Evolutionary conservation across 75 land plant genomes (phyloP).

Genomic region (Gnetum montanum): DNA sequence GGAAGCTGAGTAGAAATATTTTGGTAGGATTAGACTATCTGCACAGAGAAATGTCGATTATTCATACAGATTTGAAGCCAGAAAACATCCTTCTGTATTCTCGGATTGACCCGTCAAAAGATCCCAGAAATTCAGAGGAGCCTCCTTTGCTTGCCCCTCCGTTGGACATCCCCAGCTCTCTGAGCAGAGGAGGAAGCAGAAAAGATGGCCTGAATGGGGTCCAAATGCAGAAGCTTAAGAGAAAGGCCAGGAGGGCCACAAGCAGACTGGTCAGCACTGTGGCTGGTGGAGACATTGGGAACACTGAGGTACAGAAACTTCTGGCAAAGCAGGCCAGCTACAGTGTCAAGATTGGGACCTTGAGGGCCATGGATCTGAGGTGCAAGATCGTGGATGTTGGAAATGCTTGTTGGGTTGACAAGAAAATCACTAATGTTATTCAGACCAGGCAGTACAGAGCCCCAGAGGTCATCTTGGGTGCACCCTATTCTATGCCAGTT

Average conservation of each 20-base stretch:
- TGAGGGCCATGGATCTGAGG: slow-evolving; percentile 66
- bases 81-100: slow-evolving; percentile 74
- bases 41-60: slow-evolving; percentile 67
- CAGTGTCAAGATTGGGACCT: slow-evolving; percentile 10
- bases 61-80: slow-evolving; percentile 86
- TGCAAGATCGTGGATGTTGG: slow-evolving; percentile 96
- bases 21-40: slow-evolving; percentile 73
- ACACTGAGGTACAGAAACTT: neutral
- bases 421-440: slow-evolving; percentile 58
- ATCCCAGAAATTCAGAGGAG: slow-evolving; percentile 43
- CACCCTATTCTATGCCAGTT: slow-evolving; percentile 59
- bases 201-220: slow-evolving; percentile 14
- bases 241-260: slow-evolving; percentile 61
- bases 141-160: slow-evolving; percentile 48
- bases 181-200: neutral
- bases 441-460: slow-evolving; percentile 94
- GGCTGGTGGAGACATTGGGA: neutral
- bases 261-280: slow-evolving; percentile 35
- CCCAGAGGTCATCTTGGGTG: slow-evolving; percentile 74
- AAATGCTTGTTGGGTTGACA: slow-evolving; percentile 84
- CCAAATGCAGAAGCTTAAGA: slow-evolving; percentile 64
- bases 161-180: slow-evolving; percentile 26
- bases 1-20: slow-evolving; percentile 55
- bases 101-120: slow-evolving; percentile 63
- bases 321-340: slow-evolving; percentile 16